These are phyloP conservation scores for Citrus australasica DNA, from an alignment of 345 rosid genomes.

Conservation along the genomic window DNA sequence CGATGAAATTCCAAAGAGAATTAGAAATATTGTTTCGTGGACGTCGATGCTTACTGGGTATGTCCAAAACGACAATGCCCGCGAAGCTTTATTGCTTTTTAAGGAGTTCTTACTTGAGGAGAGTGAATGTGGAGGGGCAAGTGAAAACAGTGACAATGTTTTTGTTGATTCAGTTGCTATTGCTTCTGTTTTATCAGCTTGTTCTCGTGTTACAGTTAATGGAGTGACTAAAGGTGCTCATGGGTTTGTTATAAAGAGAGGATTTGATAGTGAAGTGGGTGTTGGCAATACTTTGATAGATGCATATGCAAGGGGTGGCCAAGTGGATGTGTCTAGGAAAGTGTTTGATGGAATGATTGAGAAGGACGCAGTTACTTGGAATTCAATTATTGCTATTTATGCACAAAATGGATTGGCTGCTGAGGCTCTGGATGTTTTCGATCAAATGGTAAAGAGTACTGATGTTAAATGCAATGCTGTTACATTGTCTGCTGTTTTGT, in stretches of 20 bases:
- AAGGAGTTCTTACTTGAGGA: conserved; percentile 60
- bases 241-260: conserved; percentile 57
- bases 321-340: conserved; percentile 45
- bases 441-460: conserved; percentile 35
- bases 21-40: conserved; percentile 75
- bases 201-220: conserved; percentile 49
- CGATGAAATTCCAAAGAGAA: conserved; percentile 71
- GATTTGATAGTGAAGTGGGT: conserved; percentile 48
- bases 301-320: conserved; percentile 74
- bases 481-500: conserved; percentile 63
- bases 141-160: conserved; percentile 21
- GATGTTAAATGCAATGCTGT: conserved; percentile 52
- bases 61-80: conserved; percentile 51
- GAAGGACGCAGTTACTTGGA: conserved; percentile 73
- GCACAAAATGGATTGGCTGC: conserved; percentile 67
- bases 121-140: conserved; percentile 20
- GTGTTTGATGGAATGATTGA: conserved; percentile 63
- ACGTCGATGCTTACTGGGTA: conserved; percentile 82
- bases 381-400: conserved; percentile 66
- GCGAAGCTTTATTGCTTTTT: conserved; percentile 57
- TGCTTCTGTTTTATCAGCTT: conserved; percentile 73
- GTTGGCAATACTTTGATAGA: conserved; percentile 71
- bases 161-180: conserved; percentile 58
- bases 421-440: conserved; percentile 61
- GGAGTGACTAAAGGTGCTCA: conserved; percentile 59